Conservation (phyloP, 2,329 filamentous ascomycete genomes). For the Botrytis deweyae region DNA sequence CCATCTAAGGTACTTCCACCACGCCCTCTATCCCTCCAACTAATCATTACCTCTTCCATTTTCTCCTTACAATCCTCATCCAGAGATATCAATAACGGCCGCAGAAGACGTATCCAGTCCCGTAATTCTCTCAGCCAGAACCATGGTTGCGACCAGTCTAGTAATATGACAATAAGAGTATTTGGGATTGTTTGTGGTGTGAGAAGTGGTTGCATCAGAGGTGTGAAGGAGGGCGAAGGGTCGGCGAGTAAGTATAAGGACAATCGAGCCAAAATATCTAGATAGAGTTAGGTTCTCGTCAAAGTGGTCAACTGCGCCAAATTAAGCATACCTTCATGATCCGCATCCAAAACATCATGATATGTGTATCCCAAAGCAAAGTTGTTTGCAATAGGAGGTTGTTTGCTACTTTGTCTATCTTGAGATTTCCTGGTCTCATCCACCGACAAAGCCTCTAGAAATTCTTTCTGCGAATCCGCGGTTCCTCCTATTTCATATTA, state of each 20-base stretch:
- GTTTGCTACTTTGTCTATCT: conserved; percentile 57
- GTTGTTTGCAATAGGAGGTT: conserved; percentile 81
- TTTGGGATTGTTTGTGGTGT: conserved; percentile 81
- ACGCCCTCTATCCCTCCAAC: conserved; percentile 75
- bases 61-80: conserved; percentile 74
- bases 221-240: conserved; percentile 77
- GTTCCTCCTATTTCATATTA: conserved; percentile 63
- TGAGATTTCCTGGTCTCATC: conserved; percentile 44
- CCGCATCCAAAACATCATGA: conserved; percentile 88
- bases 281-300: conserved; percentile 28
- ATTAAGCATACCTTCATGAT: conserved; percentile 74
- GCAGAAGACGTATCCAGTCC: conserved; percentile 84
- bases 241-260: conserved; percentile 87
- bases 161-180: conserved; percentile 83
- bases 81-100: conserved; percentile 71
- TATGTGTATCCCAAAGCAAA: conserved; percentile 95
- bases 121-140: conserved; percentile 85
- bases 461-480: conserved; percentile 79
- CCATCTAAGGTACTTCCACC: conserved; percentile 64
- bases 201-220: conserved; percentile 79
- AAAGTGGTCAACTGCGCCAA: not conserved
- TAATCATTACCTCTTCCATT: conserved; percentile 81
- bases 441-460: conserved; percentile 61
- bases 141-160: conserved; percentile 95
- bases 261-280: conserved; percentile 85